Percentiles rank a stretch among this genome's conserved stretches.
Conservation (phyloP, 2,329 filamentous ascomycete genomes). For the Penicillium expansum region DNA sequence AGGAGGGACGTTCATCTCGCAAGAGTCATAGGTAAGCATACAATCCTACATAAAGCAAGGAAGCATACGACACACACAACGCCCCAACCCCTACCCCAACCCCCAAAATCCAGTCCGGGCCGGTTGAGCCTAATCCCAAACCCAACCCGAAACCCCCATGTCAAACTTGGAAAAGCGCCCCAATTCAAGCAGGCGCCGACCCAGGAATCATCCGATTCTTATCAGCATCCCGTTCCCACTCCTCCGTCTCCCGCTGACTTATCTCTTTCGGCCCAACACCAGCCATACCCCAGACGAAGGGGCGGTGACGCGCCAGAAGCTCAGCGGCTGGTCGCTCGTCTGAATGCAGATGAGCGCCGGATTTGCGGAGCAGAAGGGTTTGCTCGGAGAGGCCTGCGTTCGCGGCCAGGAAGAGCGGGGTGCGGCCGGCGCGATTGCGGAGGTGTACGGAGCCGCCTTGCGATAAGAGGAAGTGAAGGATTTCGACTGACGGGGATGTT, state of each 20-base stretch:
- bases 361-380: constrained; percentile 53
- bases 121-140: not conserved
- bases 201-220: constrained; percentile 23
- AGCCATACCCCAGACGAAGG: constrained; percentile 45
- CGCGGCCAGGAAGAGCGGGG: constrained; percentile 59
- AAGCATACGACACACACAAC: not conserved
- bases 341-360: constrained; percentile 59
- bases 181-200: constrained; percentile 26
- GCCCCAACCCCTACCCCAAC: not conserved
- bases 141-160: not conserved
- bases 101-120: not conserved
- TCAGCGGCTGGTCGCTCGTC: constrained; percentile 55
- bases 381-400: constrained; percentile 56
- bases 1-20: not conserved
- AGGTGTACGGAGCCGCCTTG: constrained; percentile 60
- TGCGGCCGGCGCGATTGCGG: constrained; percentile 57
- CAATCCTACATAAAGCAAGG: not conserved
- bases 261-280: constrained; percentile 37
- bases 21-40: not conserved
- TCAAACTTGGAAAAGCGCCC: not conserved
- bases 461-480: constrained; percentile 55
- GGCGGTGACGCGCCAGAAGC: constrained; percentile 45
- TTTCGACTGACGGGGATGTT: constrained; percentile 53
- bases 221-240: constrained; percentile 10
- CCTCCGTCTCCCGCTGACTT: constrained; percentile 25